Evolutionary conservation across 2,329 filamentous ascomycete genomes (phyloP), one percentile per base, ranked within the genome.

Genomic region (Colletotrichum shisoi): DNA sequence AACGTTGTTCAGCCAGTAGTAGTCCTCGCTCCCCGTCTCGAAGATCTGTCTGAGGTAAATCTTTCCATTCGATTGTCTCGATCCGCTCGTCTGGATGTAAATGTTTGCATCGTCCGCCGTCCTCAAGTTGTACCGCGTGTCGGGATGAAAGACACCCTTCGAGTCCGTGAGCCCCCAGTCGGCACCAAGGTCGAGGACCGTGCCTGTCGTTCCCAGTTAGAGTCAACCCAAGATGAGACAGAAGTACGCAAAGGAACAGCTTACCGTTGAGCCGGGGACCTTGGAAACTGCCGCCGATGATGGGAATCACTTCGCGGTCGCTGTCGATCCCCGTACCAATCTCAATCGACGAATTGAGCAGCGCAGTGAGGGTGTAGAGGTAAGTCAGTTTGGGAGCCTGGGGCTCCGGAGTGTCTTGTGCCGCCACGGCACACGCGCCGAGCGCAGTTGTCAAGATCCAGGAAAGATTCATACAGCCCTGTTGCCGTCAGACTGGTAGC

Each of bases 61-160:
- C 15, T 76, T 72, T 34, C 79, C 75, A 13, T 75, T 71, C 42
- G 79, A 77, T 1, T 56, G 53, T 31, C 6, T 74, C 6, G 76
- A 76, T 0, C 79, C 79, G 31, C 70, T 72, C 51, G 78, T 78
- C 31, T 74, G 74, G 19, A 79, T 77, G 53, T 76, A 73, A 37
- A 80, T 79, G 57, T 77, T 74, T 13, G 72, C 76, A 3, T 78
- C 77, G 63, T 80, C 78, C 19, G 72, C 59, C 0, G 79, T 80
- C n/a, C 75, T 69, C 17, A 80, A 70, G n/a, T 76, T 74, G 46
- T 80, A 80, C 17, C 78, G 71, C 15, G 77, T 78, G 49, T 80
- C 76, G 0, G 79, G 78, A 62, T 75, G 77, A 70, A 80, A 80
- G 4, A 73, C 68, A 9, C 78, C 76, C 21, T 75, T 74, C 19